phyloP scores from a whole-genome alignment of 225 moss, liverwort and hornwort genomes.

The Polytrichum commune region DNA sequence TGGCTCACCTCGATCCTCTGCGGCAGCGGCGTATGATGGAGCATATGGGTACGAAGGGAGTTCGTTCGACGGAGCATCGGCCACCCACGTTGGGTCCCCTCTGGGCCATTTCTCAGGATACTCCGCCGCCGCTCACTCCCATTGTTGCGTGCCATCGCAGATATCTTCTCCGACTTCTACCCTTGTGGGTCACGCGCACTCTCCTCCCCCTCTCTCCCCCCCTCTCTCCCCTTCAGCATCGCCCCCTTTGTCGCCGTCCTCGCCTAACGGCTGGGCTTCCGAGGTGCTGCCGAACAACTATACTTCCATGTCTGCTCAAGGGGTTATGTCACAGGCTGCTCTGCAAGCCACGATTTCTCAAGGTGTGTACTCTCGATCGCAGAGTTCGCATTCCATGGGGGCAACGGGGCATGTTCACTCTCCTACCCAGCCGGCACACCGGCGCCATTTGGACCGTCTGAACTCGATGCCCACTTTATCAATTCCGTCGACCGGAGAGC shows the following conservation, averaged over 20 bases:
- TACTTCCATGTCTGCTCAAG: constrained; percentile 38
- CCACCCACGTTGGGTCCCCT: constrained; percentile 62
- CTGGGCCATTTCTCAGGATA: constrained; percentile 48
- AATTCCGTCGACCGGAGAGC: constrained; percentile 59
- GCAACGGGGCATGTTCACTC: constrained; percentile 28
- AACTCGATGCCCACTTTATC: constrained; percentile 93
- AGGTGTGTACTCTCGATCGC: constrained; percentile 41
- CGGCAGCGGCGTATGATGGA: constrained; percentile 67
- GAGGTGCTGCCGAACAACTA: constrained; percentile 30
- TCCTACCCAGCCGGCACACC: constrained; percentile 56
- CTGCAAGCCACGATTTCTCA: constrained; percentile 59
- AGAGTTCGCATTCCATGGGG: constrained; percentile 32
- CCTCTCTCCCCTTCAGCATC: constrained; percentile 84
- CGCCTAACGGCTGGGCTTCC: constrained; percentile 66
- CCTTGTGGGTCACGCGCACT: constrained; percentile 78
- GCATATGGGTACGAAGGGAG: constrained; percentile 63
- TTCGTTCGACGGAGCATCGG: constrained; percentile 43
- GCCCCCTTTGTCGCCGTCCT: constrained; percentile 77
- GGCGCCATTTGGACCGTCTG: constrained; percentile 84
- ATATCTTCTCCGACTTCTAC: constrained; percentile 94
- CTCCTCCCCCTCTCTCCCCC: constrained; percentile 80
- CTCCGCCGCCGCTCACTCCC: constrained; percentile 36
- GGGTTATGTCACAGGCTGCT: constrained; percentile 47
- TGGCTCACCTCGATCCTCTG: constrained; percentile 58
- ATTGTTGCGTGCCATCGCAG: constrained; percentile 68